Conservation (phyloP, 2,329 filamentous ascomycete genomes). For the Colletotrichum sp. region DNA sequence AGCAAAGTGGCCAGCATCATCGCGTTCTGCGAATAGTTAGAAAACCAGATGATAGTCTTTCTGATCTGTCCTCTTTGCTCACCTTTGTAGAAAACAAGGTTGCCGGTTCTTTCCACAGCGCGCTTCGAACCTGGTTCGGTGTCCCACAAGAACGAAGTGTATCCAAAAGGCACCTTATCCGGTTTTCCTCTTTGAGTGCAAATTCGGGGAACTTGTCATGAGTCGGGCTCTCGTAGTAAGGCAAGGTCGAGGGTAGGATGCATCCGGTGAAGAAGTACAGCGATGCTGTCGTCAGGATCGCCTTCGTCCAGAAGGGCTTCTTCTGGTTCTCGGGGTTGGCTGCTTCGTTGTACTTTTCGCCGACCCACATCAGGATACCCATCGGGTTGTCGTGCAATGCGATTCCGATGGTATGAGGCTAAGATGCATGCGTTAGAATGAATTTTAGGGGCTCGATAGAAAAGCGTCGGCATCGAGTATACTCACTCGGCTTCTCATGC, state of each 20-base stretch:
- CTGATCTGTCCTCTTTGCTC: background rate
- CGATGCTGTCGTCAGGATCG: constrained; percentile 22
- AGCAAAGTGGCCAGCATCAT: constrained; percentile 24
- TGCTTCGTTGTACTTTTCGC: constrained; percentile 38
- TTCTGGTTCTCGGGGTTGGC: constrained; percentile 16
- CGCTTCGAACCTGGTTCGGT: constrained; percentile 14
- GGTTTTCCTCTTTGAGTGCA: constrained; percentile 17
- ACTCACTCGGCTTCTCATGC: constrained; percentile 39
- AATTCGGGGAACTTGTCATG: constrained; percentile 19
- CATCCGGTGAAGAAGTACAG: constrained; percentile 29
- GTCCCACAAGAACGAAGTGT: constrained; percentile 22
- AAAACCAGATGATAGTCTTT: background rate
- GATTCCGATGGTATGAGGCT: constrained; percentile 46
- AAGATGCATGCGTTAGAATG: background rate
- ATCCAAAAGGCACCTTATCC: constrained; percentile 23
- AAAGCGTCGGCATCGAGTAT: background rate
- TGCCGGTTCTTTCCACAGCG: constrained; percentile 19
- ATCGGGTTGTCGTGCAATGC: constrained; percentile 46
- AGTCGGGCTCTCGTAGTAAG: constrained; percentile 20
- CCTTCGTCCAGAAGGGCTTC: constrained; percentile 16
- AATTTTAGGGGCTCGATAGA: background rate
- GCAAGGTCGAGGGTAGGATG: constrained; percentile 24
- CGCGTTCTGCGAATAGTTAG: constrained; percentile 8
- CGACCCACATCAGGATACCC: constrained; percentile 47
- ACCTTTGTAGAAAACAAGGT: constrained; percentile 24